Conservation (phyloP, 2,329 filamentous ascomycete species). For the Endocalyx cinctus region DNA sequence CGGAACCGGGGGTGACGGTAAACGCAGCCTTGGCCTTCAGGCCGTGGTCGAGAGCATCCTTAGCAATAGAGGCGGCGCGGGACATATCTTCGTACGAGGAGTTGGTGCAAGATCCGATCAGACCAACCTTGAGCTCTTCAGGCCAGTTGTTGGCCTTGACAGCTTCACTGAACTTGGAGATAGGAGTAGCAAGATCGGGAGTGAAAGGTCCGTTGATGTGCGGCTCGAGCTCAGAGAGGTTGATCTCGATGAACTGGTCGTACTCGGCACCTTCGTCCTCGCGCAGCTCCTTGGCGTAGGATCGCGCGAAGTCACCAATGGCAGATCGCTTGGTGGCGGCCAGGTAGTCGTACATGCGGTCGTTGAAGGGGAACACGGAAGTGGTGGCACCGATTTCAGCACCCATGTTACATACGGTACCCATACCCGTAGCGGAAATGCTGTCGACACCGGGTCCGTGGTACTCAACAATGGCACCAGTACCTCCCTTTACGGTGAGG, state of each 20-base stretch:
- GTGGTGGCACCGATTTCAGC: slow-evolving; percentile 82
- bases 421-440: slow-evolving; percentile 82
- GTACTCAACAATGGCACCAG: slow-evolving; percentile 84
- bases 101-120: slow-evolving; percentile 99
- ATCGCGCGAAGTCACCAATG: slow-evolving; percentile 85
- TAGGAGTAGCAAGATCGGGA: slow-evolving; percentile 92
- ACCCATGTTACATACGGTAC: slow-evolving; percentile 68
- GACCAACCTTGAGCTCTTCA: slow-evolving; percentile 89
- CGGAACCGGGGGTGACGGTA: slow-evolving; percentile 92
- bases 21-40: slow-evolving; percentile 91
- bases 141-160: slow-evolving; percentile 96
- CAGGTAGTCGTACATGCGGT: slow-evolving; percentile 96
- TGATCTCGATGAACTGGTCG: slow-evolving; percentile 93
- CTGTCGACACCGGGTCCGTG: slow-evolving; percentile 65
- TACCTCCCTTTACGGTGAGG: slow-evolving; percentile 96
- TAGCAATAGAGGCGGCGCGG: slow-evolving; percentile 84
- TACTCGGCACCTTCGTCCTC: slow-evolving; percentile 91
- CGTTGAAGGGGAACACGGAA: slow-evolving; percentile 95
- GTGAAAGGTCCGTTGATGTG: slow-evolving; percentile 99
- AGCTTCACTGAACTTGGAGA: slow-evolving; percentile 94
- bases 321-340: slow-evolving; percentile 81
- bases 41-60: slow-evolving; percentile 85
- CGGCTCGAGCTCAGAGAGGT: slow-evolving; percentile 90
- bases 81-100: slow-evolving; percentile 83
- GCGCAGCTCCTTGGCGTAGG: slow-evolving; percentile 79